Percentiles rank a stretch among this genome's conserved stretches.
These are phyloP conservation scores for Verticillium nonalfalfae DNA, from an alignment of 2,329 filamentous ascomycete species.

Conservation along the genomic window DNA sequence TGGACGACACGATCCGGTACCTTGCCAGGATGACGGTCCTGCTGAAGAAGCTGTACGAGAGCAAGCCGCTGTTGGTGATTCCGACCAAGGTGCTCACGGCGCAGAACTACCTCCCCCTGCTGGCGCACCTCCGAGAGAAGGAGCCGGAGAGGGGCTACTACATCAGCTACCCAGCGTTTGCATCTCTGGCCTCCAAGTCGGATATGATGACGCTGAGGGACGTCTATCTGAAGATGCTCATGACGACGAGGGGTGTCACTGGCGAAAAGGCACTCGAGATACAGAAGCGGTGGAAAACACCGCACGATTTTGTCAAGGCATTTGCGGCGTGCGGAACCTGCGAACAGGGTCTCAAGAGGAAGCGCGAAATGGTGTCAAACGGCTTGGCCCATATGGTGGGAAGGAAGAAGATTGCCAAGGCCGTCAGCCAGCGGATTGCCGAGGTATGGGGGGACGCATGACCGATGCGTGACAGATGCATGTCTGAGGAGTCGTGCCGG, in stretches of 20 bases:
- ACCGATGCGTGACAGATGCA: too few species aligned
- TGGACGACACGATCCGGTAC: slow-evolving; percentile 75
- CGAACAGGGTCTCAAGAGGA: slow-evolving; percentile 46
- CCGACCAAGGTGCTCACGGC: slow-evolving; percentile 58
- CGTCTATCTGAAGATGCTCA: slow-evolving; percentile 77
- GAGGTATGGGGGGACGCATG: slow-evolving; percentile 59
- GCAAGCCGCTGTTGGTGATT: slow-evolving; percentile 52
- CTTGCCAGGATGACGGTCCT: slow-evolving; percentile 65
- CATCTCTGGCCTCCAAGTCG: slow-evolving; percentile 67
- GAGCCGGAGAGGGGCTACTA: slow-evolving; percentile 47
- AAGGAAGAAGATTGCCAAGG: slow-evolving; percentile 61
- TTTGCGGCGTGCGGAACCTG: slow-evolving; percentile 49
- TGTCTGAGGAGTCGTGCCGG: background rate
- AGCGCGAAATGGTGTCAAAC: slow-evolving; percentile 52
- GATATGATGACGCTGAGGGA: slow-evolving; percentile 68
- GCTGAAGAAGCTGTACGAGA: slow-evolving; percentile 59
- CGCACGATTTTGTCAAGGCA: slow-evolving; percentile 63
- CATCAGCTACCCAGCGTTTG: slow-evolving; percentile 66
- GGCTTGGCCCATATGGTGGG: slow-evolving; percentile 54
- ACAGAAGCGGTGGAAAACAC: slow-evolving; percentile 72
- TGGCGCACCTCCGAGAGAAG: slow-evolving; percentile 50
- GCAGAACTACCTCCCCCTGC: slow-evolving; percentile 58
- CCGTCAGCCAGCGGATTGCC: slow-evolving; percentile 62
- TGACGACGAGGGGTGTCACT: slow-evolving; percentile 70
- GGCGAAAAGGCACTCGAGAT: slow-evolving; percentile 77